phyloP scores from a whole-genome alignment of 495 filamentous ascomycete species.

The Penicillium taxi region DNA sequence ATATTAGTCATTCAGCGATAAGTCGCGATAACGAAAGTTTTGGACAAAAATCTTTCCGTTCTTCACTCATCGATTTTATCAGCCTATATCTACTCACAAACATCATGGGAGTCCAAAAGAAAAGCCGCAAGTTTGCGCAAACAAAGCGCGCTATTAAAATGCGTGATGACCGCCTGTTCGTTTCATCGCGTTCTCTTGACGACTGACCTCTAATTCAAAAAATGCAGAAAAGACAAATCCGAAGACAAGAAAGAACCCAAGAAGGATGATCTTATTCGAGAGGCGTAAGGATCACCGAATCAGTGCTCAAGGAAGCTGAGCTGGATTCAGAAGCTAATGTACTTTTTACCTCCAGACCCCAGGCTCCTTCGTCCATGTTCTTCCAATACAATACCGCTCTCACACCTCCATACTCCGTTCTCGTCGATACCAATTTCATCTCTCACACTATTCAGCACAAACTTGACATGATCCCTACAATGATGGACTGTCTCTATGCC shows the following conservation, averaged over 20 bases:
- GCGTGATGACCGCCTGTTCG: conserved; percentile 21
- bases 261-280: conserved; percentile 25
- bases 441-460: conserved; percentile 86
- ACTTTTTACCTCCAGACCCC: conserved; percentile 30
- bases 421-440: conserved; percentile 91
- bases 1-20: no score
- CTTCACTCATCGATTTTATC: not conserved
- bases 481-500: conserved; percentile 69
- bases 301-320: not conserved
- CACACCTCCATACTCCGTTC: conserved; percentile 77
- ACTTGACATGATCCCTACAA: conserved; percentile 72
- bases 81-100: not conserved
- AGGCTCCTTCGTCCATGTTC: conserved; percentile 82
- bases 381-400: conserved; percentile 91
- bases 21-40: not conserved
- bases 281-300: conserved; percentile 23
- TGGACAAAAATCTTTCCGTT: not conserved
- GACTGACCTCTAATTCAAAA: conserved; percentile 23
- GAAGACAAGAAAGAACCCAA: conserved; percentile 37
- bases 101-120: conserved; percentile 56
- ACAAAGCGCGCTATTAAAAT: conserved; percentile 25
- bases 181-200: not conserved
- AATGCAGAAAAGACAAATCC: conserved; percentile 54
- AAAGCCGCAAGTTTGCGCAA: conserved; percentile 56
- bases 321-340: not conserved